phyloP scores from a whole-genome alignment of 1,284 basidiomycete genomes.

The Apiotrichum porosum region DNA sequence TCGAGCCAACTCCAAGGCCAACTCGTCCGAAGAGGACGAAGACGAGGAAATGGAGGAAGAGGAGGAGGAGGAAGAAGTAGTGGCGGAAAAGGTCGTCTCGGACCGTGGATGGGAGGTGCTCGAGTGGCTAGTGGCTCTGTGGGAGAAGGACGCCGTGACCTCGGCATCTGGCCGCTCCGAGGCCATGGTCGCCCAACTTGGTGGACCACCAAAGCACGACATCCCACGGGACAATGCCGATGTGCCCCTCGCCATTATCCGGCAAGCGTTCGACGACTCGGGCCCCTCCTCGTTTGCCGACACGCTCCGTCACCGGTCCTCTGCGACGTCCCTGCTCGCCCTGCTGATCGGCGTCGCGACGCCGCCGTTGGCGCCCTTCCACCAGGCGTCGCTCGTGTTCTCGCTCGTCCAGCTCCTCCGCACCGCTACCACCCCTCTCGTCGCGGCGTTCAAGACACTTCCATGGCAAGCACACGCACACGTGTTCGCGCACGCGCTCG shows the following conservation, averaged over 20 bases:
- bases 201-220: slow-evolving; percentile 13
- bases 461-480: slow-evolving; percentile 10
- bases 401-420: slow-evolving; percentile 21
- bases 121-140: slow-evolving; percentile 28
- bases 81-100: slow-evolving; percentile 1
- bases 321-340: slow-evolving; percentile 9
- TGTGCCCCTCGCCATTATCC: slow-evolving; percentile 15
- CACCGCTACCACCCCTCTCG: slow-evolving; percentile 4
- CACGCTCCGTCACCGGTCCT: background rate
- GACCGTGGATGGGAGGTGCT: slow-evolving; percentile 30
- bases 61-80: slow-evolving; percentile 23
- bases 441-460: background rate
- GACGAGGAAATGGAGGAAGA: background rate
- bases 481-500: slow-evolving; percentile 20
- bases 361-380: slow-evolving; percentile 14
- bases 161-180: background rate
- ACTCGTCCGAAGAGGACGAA: background rate
- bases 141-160: slow-evolving; percentile 23
- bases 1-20: background rate
- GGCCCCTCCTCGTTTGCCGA: too few relatives aligned
- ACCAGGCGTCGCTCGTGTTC: slow-evolving; percentile 17
- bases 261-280: background rate
- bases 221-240: slow-evolving; percentile 23
- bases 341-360: slow-evolving; percentile 19
- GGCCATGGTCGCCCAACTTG: slow-evolving; percentile 26